These are phyloP conservation scores for Suhomyces coccinellae DNA, from an alignment of 1,139 yeast genomes.

Conservation along the genomic window DNA sequence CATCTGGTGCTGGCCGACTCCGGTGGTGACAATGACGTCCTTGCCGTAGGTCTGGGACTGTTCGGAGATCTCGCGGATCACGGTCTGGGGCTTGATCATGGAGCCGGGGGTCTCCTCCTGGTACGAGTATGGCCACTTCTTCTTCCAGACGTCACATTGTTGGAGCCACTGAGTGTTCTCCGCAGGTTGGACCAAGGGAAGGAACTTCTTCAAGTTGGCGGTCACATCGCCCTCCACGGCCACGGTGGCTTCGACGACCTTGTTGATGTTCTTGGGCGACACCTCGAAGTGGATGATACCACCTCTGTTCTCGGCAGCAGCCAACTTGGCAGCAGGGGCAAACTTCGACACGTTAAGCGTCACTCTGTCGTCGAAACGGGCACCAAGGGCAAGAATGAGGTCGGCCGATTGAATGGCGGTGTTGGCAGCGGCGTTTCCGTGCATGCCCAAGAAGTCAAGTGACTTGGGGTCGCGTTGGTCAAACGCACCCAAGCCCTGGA, in stretches of 20 bases:
- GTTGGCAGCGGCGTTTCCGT: slow-evolving; percentile 94
- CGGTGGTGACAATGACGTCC: slow-evolving; percentile 88
- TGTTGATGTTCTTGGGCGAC: slow-evolving; percentile 93
- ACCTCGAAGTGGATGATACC: slow-evolving; percentile 97
- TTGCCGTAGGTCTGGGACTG: slow-evolving; percentile 67
- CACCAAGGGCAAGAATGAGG: slow-evolving; percentile 90
- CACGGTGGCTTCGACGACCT: slow-evolving; percentile 95
- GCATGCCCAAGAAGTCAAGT: slow-evolving; percentile 97
- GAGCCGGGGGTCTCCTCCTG: slow-evolving; percentile 76
- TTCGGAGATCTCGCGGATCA: slow-evolving; percentile 73
- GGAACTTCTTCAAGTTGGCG: slow-evolving; percentile 65
- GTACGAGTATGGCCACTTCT: slow-evolving; percentile 81
- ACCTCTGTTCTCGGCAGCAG: slow-evolving; percentile 86
- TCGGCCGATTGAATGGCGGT: slow-evolving; percentile 92
- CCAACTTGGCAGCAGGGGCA: slow-evolving; percentile 90
- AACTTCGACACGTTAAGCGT: slow-evolving; percentile 83
- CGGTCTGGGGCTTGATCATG: slow-evolving; percentile 89
- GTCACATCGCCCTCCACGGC: slow-evolving; percentile 97
- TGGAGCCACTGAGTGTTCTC: slow-evolving; percentile 79
- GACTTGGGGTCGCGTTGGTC: slow-evolving; percentile 92
- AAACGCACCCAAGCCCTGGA: slow-evolving; percentile 92
- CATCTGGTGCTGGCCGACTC: slow-evolving; percentile 99
- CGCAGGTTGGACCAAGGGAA: slow-evolving; percentile 68
- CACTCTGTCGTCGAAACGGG: slow-evolving; percentile 97
- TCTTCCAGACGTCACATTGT: slow-evolving; percentile 77